Evolutionary conservation across 2,329 filamentous ascomycete species (phyloP).

Genomic region (Pseudocercospora crystallina): DNA sequence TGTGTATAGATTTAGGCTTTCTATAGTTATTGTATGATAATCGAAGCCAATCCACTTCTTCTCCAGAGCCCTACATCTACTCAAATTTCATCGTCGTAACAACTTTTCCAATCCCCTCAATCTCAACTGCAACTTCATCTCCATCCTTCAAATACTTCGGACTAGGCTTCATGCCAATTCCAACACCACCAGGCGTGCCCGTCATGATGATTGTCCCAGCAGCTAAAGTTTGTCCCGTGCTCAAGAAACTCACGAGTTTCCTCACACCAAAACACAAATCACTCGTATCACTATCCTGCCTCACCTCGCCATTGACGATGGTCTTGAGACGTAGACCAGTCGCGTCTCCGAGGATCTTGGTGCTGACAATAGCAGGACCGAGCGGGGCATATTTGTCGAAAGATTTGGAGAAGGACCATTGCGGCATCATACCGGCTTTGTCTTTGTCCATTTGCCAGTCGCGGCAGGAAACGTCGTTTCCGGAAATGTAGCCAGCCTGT

Average conservation of each 20-base stretch:
- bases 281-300: constrained; percentile 43
- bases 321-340: constrained; percentile 46
- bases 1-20: too few relatives aligned
- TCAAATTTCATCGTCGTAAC: constrained; percentile 36
- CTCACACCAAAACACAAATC: constrained; percentile 50
- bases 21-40: too few relatives aligned
- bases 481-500: constrained; percentile 66
- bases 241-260: constrained; percentile 36
- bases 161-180: constrained; percentile 33
- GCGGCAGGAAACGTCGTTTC: constrained; percentile 78
- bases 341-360: constrained; percentile 46
- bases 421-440: constrained; percentile 53
- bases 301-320: constrained; percentile 50
- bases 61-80: constrained; percentile 6
- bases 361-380: constrained; percentile 51
- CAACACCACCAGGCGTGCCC: constrained; percentile 46
- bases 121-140: constrained; percentile 36
- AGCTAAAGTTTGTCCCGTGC: constrained; percentile 44
- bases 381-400: constrained; percentile 59
- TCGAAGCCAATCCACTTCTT: too few relatives aligned
- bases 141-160: constrained; percentile 34
- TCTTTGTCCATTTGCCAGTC: constrained; percentile 54
- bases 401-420: constrained; percentile 61
- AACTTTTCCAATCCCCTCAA: constrained; percentile 35
- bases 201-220: constrained; percentile 53